A percentile compares a stretch with the other conserved stretches of the same genome.
Evolutionary conservation across 169 alveolate genomes (phyloP).

Genomic region (Plasmodium inui): DNA sequence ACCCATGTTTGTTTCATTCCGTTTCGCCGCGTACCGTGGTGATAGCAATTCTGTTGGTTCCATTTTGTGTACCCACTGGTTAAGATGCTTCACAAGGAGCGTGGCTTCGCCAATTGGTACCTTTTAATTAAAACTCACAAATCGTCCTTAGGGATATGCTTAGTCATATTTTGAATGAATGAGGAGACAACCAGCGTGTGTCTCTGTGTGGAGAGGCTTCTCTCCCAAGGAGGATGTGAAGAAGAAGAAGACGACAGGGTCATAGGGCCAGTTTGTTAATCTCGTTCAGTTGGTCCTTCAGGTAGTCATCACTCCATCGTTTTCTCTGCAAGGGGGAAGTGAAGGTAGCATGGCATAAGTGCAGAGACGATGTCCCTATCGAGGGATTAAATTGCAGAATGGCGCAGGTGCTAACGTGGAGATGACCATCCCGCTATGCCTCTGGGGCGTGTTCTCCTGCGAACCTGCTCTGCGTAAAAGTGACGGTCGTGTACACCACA

Average conservation of each 20-base stretch:
- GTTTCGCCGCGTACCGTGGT: too few relatives aligned
- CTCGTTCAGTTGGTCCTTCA: conserved; percentile 47
- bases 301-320: conserved; percentile 48
- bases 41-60: too few relatives aligned
- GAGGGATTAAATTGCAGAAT: not conserved
- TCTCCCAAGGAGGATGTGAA: not conserved
- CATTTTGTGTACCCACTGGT: too few relatives aligned
- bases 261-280: conserved; percentile 14
- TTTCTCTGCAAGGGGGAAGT: not conserved
- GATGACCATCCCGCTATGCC: too few relatives aligned
- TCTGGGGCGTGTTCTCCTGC: not conserved
- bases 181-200: not conserved
- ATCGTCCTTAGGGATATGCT: not conserved
- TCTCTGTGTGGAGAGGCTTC: not conserved
- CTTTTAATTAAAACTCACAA: not conserved
- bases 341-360: not conserved
- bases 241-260: not conserved
- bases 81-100: not conserved
- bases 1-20: too few relatives aligned
- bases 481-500: conserved; percentile 19
- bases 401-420: not conserved
- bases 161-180: not conserved
- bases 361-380: not conserved
- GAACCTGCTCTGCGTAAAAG: conserved; percentile 35
- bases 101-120: not conserved